These are phyloP conservation scores for Allodekkera sacchari DNA, from an alignment of 805 yeast species.

Conservation along the genomic window DNA sequence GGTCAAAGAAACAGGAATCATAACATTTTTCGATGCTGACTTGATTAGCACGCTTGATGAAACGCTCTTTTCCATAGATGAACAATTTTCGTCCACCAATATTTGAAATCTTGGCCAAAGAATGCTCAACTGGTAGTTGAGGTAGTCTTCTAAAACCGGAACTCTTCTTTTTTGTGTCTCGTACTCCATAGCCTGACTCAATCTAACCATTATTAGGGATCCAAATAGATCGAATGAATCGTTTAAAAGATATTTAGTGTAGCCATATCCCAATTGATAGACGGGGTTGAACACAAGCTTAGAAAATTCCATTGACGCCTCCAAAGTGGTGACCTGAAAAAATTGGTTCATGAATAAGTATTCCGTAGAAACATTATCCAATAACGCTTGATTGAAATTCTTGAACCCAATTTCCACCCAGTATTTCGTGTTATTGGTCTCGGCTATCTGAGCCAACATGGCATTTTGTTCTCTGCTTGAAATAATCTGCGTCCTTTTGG, in stretches of 20 bases:
- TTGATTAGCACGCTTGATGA: slow-evolving; percentile 31
- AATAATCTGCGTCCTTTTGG: slow-evolving; percentile 53
- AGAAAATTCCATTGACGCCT: slow-evolving; percentile 38
- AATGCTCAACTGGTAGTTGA: slow-evolving; percentile 53
- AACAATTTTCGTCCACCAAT: slow-evolving; percentile 71
- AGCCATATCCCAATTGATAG: slow-evolving; percentile 39
- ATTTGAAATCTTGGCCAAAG: slow-evolving; percentile 86
- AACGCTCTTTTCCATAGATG: slow-evolving; percentile 46
- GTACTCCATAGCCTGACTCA: slow-evolving; percentile 56
- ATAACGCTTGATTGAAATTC: slow-evolving; percentile 61
- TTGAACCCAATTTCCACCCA: slow-evolving; percentile 69
- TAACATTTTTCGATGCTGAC: slow-evolving; percentile 20
- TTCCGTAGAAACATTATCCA: slow-evolving; percentile 74
- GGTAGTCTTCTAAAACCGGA: slow-evolving; percentile 64
- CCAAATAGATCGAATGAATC: slow-evolving; percentile 65
- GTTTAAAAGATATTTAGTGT: slow-evolving; percentile 32
- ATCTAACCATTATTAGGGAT: slow-evolving; percentile 61
- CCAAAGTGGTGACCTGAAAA: slow-evolving; percentile 43
- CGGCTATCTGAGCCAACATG: slow-evolving; percentile 79
- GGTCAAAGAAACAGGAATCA: slow-evolving; percentile 56
- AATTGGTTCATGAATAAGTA: slow-evolving; percentile 66
- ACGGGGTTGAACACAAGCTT: slow-evolving; percentile 45
- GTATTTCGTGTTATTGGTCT: slow-evolving; percentile 51
- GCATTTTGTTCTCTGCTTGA: slow-evolving; percentile 35
- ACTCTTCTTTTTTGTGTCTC: slow-evolving; percentile 62